Evolutionary conservation across 2,329 filamentous ascomycete genomes (phyloP).

Genomic region (Cladosporium austrohemisphaericum): DNA sequence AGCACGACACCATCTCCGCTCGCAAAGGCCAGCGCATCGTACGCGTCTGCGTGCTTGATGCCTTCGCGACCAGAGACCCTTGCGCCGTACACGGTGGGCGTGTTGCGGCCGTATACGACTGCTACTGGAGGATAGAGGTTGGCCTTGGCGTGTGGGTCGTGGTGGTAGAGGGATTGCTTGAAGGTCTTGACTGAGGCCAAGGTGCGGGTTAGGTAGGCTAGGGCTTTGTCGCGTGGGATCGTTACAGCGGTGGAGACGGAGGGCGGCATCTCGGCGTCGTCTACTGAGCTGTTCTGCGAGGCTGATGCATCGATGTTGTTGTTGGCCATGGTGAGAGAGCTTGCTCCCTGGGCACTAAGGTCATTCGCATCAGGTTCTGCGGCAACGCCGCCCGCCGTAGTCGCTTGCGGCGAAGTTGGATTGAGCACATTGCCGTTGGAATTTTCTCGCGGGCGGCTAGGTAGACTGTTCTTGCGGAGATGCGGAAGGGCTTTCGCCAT

Average conservation of each 20-base stretch:
- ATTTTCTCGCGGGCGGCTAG: slow-evolving; percentile 16
- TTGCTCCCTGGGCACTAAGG: slow-evolving; percentile 30
- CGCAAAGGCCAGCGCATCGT: slow-evolving; percentile 82
- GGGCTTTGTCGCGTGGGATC: slow-evolving; percentile 52
- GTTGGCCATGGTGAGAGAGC: slow-evolving; percentile 31
- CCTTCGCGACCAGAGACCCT: slow-evolving; percentile 68
- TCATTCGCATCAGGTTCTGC: slow-evolving; percentile 27
- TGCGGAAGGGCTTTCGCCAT: slow-evolving; percentile 45
- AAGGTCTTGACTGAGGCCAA: slow-evolving; percentile 69
- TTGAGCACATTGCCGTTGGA: slow-evolving; percentile 13
- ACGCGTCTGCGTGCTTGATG: slow-evolving; percentile 72
- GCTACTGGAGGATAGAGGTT: slow-evolving; percentile 80
- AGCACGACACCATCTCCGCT: slow-evolving; percentile 87
- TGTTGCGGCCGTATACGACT: slow-evolving; percentile 80
- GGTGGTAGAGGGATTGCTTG: slow-evolving; percentile 68
- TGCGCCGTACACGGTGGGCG: slow-evolving; percentile 79
- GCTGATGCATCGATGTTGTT: slow-evolving; percentile 40
- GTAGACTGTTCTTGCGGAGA: slow-evolving; percentile 28
- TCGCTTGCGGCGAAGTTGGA: slow-evolving; percentile 11
- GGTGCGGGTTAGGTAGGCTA: slow-evolving; percentile 70
- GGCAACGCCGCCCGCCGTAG: slow-evolving; percentile 23
- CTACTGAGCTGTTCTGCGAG: slow-evolving; percentile 21
- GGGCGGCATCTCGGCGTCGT: slow-evolving; percentile 16
- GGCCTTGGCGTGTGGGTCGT: slow-evolving; percentile 53
- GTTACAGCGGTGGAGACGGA: slow-evolving; percentile 43